A percentile compares a stretch with the other conserved stretches of the same genome.
phyloP scores from a whole-genome alignment of 2,329 filamentous ascomycete species.

The Metarhizium robertsii region DNA sequence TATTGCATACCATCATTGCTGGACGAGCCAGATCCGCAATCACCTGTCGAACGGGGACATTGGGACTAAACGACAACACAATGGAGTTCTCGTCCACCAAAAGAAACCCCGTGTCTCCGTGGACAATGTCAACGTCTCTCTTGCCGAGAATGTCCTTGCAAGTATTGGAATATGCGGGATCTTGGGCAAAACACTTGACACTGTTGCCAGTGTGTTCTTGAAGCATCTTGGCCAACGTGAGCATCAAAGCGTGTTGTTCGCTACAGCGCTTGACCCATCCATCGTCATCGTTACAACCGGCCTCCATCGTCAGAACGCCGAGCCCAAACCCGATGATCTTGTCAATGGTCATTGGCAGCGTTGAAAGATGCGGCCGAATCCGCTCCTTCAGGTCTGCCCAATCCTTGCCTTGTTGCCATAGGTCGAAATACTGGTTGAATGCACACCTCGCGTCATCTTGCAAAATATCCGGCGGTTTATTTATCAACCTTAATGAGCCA shows the following conservation, averaged over 20 bases:
- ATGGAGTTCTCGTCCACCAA: slow-evolving; percentile 10
- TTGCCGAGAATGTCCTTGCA: slow-evolving; percentile 4
- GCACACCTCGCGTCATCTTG: background rate
- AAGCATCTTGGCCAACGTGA: background rate
- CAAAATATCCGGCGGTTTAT: background rate
- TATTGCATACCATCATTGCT: slow-evolving; percentile 12
- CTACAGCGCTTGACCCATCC: background rate
- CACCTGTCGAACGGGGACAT: slow-evolving; percentile 14
- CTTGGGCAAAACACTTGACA: slow-evolving; percentile 6
- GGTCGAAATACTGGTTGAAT: background rate
- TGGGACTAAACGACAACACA: slow-evolving; percentile 9
- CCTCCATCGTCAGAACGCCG: background rate
- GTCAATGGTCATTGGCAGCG: background rate
- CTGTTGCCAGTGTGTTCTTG: background rate
- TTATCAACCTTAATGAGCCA: background rate
- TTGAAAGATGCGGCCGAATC: background rate
- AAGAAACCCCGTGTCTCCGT: slow-evolving; percentile 10
- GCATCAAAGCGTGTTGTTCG: slow-evolving; percentile 5
- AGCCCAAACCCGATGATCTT: slow-evolving; percentile 4
- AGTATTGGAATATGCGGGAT: slow-evolving; percentile 5
- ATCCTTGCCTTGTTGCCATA: background rate
- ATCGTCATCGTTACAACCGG: background rate
- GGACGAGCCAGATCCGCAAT: slow-evolving; percentile 11
- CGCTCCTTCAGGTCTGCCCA: background rate
- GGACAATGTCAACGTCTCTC: slow-evolving; percentile 6